Evolutionary conservation across 2,329 filamentous ascomycete genomes (phyloP), one percentile per base, ranked within the genome.

Genomic region (Clarireedia homoeocarpa): DNA sequence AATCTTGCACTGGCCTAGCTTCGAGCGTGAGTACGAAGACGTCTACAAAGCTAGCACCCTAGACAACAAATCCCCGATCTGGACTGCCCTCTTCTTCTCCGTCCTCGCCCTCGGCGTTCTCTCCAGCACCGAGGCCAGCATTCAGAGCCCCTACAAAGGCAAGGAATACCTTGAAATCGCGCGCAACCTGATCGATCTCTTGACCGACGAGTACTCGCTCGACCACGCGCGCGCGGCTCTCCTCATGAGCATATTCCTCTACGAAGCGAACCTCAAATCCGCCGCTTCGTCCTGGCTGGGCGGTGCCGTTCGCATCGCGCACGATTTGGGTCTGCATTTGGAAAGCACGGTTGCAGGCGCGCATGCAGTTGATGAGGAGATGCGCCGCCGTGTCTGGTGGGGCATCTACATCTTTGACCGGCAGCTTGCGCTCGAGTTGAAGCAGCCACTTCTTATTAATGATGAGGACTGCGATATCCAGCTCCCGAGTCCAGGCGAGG

Each of bases 311-410:
- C 80, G 88, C 50, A 84, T 88, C 52, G 88, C 87, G 0, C 92
- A 97, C 68, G 88, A 94, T 62, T 77, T 96, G 47, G 89, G 89
- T 0, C 75, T 97, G 9, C 86, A 96, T 30, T 65, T 75, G 81
- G 6, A 89, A 95, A 65, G 81, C 82, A 1, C 86, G 85, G 0
- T 79, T 84, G 0, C 90, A 86, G 78, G 15, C 15, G 15, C 14
- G 6, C 80, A 87, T 2, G 77, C 84, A 1, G 75, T 95, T 14
- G 91, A 96, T 65, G 82, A 82, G 10, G 92, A 97, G 71, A 91
- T 92, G 83, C 83, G 91, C 54, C 83, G 88, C 59, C 80, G 91
- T 55, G 82, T 94, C 2, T 99, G 92, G 92, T 99, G 94, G 91
- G 84, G 89, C 14, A 82, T 96, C 56, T 97, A 97, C 71, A 83